Percentiles rank a stretch among this genome's conserved stretches.
These are phyloP conservation scores for Passalora sequoiae DNA, from an alignment of 2,329 filamentous ascomycete genomes.

Conservation along the genomic window DNA sequence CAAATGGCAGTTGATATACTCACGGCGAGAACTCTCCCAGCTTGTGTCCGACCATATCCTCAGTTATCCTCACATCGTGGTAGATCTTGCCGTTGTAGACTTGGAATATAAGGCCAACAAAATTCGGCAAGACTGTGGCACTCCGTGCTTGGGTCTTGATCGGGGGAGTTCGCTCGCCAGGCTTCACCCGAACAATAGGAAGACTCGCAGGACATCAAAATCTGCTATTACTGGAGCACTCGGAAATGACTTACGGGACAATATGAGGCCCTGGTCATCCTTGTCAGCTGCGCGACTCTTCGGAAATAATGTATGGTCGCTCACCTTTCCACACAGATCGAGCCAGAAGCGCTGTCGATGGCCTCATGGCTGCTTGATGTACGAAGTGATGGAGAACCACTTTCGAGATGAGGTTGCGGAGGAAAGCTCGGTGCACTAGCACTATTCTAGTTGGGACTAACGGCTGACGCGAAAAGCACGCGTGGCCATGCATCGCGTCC, in stretches of 20 bases:
- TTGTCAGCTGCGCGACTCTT: constrained; percentile 11
- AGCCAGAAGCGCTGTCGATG: constrained; percentile 40
- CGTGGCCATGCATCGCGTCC: constrained; percentile 2
- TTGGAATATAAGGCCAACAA: constrained; percentile 83
- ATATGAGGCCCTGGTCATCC: constrained; percentile 58
- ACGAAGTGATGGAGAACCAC: constrained; percentile 1
- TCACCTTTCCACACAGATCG: constrained; percentile 87
- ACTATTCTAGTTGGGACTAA: too few species aligned
- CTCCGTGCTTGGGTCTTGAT: constrained; percentile 83
- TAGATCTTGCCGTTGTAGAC: constrained; percentile 90
- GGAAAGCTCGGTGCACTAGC: constrained; percentile 13
- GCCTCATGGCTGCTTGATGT: constrained; percentile 23
- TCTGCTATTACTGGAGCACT: neutral
- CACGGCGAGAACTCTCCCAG: constrained; percentile 88
- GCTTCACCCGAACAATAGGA: constrained; percentile 58
- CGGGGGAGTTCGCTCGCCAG: constrained; percentile 61
- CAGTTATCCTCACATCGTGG: constrained; percentile 74
- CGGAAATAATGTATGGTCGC: constrained; percentile 9
- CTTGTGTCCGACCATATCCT: constrained; percentile 96
- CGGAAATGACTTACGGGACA: constrained; percentile 54
- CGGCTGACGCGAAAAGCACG: too few species aligned
- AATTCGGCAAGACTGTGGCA: constrained; percentile 86
- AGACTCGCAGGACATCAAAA: constrained; percentile 40
- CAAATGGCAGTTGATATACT: too few species aligned
- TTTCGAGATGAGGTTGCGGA: constrained; percentile 12